A percentile compares a stretch with the other conserved stretches of the same genome.
phyloP scores from a whole-genome alignment of 352 stramenopile genomes.

The Phytophthora chlamydospora region DNA sequence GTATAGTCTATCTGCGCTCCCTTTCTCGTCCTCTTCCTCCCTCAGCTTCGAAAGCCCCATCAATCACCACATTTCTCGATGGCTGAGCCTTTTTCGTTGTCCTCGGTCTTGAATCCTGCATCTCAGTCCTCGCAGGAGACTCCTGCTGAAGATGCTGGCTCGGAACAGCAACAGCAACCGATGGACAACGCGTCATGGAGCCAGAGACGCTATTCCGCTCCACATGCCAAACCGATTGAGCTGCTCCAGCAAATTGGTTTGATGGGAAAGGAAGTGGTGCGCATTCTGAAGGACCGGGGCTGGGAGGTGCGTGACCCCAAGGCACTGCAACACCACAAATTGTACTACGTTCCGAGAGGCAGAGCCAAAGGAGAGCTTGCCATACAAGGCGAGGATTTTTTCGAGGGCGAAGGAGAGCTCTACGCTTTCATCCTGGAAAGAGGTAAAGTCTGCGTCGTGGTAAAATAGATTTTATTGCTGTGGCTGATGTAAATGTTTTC shows the following conservation, averaged over 20 bases:
- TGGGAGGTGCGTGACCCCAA: slow-evolving; percentile 28
- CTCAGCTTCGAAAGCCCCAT: no score
- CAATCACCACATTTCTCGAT: no score
- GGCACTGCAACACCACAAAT: slow-evolving; percentile 26
- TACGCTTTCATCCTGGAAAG: slow-evolving; percentile 27
- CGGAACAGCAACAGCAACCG: not conserved
- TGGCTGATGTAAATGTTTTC: not conserved
- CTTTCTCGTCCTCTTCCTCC: no score
- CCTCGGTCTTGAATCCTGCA: no score
- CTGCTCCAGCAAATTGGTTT: slow-evolving; percentile 28
- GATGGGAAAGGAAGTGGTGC: slow-evolving; percentile 27
- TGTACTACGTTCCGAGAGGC: slow-evolving; percentile 22
- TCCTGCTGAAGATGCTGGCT: not conserved
- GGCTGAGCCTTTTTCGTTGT: no score
- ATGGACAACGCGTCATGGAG: slow-evolving; percentile 8
- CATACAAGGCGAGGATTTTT: slow-evolving; percentile 22
- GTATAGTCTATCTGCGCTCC: no score
- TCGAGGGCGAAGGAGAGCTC: slow-evolving; percentile 28
- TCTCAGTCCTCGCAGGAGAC: slow-evolving; percentile 3
- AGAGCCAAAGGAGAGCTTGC: slow-evolving; percentile 17
- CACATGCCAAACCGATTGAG: slow-evolving; percentile 14
- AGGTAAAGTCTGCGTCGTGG: slow-evolving; percentile 1
- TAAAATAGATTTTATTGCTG: not conserved
- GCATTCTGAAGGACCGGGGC: slow-evolving; percentile 16
- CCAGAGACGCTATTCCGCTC: slow-evolving; percentile 8